Conservation (phyloP, 805 yeast species). For the Maudiozyma barnettii region DNA sequence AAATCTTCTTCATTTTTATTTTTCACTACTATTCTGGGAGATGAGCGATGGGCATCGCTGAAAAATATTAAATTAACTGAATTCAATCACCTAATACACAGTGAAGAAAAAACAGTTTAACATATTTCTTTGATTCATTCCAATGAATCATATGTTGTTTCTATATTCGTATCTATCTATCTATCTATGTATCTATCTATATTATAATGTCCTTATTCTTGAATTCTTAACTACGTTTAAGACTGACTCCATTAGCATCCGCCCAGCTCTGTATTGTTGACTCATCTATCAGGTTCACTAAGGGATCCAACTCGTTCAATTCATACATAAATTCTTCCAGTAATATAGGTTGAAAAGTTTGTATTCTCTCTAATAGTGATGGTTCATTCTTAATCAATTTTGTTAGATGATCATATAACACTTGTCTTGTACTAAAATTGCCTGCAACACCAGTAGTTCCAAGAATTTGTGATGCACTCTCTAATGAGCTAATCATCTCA, state of each 20-base stretch:
- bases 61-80: too few species aligned
- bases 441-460: too few species aligned
- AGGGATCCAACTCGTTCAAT: conserved; percentile 19
- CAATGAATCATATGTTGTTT: too few species aligned
- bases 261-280: conserved; percentile 27
- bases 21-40: not conserved
- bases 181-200: not conserved
- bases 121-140: too few species aligned
- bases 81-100: too few species aligned
- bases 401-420: conserved; percentile 17
- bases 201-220: not conserved
- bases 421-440: conserved; percentile 6
- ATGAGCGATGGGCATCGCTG: not conserved
- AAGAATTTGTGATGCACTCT: conserved; percentile 19
- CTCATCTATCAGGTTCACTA: conserved; percentile 22
- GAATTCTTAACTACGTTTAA: not conserved
- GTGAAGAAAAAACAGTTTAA: too few species aligned
- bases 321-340: conserved; percentile 13
- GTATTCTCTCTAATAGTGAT: conserved; percentile 19
- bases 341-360: conserved; percentile 23
- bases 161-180: too few species aligned
- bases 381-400: conserved; percentile 14
- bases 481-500: conserved; percentile 22
- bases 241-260: conserved; percentile 25
- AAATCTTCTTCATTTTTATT: too few species aligned